These are phyloP conservation scores for Trametes meyenii DNA, from an alignment of 768 basidiomycete genomes.

Conservation along the genomic window DNA sequence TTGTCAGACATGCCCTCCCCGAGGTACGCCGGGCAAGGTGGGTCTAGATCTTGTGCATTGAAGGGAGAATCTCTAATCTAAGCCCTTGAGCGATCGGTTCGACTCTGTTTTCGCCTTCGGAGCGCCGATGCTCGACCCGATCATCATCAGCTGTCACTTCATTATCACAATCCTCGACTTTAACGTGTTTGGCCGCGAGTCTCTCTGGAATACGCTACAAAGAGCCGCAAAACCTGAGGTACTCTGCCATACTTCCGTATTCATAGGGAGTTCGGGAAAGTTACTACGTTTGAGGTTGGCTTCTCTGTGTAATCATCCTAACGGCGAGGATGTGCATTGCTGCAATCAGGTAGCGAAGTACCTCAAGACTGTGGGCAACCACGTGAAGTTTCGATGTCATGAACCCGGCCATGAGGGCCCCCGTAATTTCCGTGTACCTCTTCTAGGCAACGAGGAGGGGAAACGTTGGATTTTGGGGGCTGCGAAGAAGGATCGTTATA, in stretches of 20 bases:
- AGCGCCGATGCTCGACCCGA: neutral
- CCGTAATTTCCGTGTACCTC: neutral
- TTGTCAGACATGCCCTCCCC: neutral
- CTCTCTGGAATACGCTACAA: neutral
- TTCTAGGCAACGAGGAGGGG: too few relatives aligned
- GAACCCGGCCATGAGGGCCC: neutral
- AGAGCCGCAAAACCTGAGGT: neutral
- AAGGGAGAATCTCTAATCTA: neutral
- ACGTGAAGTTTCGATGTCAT: neutral
- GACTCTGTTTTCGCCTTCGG: neutral
- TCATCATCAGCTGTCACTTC: neutral
- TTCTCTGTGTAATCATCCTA: neutral
- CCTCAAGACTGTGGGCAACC: neutral
- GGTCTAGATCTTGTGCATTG: neutral
- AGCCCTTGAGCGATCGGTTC: neutral
- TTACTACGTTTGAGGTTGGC: neutral
- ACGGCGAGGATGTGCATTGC: neutral
- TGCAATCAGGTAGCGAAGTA: neutral
- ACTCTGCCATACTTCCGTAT: neutral
- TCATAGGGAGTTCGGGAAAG: neutral
- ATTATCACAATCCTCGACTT: neutral
- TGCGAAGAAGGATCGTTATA: too few relatives aligned
- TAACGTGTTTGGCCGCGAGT: neutral
- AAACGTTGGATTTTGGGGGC: too few relatives aligned
- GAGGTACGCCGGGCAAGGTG: neutral